Base-by-base conservation (phyloP, 2,329 filamentous ascomycete genomes). In the Colletotrichum melonis region DNA sequence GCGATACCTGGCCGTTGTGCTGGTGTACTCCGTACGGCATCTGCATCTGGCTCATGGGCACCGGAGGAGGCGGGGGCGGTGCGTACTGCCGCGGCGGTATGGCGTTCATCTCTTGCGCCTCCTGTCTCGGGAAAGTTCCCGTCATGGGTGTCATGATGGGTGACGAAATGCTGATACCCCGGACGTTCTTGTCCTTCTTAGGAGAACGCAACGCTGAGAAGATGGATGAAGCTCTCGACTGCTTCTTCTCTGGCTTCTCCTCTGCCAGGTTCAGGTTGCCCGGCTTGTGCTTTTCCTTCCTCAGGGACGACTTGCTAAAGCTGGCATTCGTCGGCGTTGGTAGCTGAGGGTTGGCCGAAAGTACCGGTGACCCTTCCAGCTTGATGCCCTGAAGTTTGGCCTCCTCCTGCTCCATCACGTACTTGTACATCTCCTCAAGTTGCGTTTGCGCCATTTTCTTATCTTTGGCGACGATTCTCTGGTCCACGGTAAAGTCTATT, bases 351-450 rank as follows among this genome's bases (percentile, higher is more conserved):
- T 77, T 79, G 35, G 69, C 67, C 32, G 81, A 77, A 7, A 82
- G 72, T 11, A 85, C 70, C 19, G 86, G 85, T 26, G 81, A 68
- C 82, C 80, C 81, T 26, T 88, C 85, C 57, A 89, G 84, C 22
- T 82, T 81, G 55, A 89, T 79, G 38, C 91, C 90, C 60, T 86
- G 86, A 76, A 88, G 85, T 81, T 92, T 92, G 64, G 90, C 90
- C 71, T 89, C 90, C 79, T 98, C 95, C 78, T 97, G 94, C 81
- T 95, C 94, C 92, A 98, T 93, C 75, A 98, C 95, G 77, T 95
- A 93, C 74, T 92, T 95, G 84, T 98, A 98, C 81, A 98, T 91
- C 78, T 94, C 91, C 82, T 98, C 95, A 82, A 98, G 91, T 81
- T 98, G 94, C 76, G 92, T 88, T 82, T 97, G 92, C 75, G 94